Conservation (phyloP, 441 rosid species). For the Adansonia rubrostipa region DNA sequence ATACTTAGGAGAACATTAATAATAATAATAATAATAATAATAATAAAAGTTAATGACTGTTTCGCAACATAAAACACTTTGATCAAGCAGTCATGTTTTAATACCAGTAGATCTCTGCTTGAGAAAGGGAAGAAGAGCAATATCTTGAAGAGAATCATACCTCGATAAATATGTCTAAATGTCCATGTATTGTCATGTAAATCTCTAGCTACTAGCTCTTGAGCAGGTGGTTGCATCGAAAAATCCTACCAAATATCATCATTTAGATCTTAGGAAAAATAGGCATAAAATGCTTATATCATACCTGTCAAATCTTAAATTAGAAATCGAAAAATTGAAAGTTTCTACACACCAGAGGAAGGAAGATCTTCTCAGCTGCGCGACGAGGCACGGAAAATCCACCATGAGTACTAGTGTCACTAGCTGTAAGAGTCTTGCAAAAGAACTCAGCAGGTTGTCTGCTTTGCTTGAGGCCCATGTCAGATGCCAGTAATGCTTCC, state of each 20-base stretch:
- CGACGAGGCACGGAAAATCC: conserved; percentile 96
- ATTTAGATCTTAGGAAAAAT: conserved; percentile 33
- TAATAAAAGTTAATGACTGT: not conserved
- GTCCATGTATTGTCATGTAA: conserved; percentile 88
- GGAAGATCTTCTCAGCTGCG: conserved; percentile 95
- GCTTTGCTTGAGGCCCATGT: conserved; percentile 75
- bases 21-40: too few relatives aligned
- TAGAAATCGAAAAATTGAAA: not conserved
- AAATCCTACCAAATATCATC: conserved; percentile 59
- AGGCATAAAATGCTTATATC: conserved; percentile 15
- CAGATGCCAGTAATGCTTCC: conserved; percentile 84
- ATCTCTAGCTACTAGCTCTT: conserved; percentile 84
- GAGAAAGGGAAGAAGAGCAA: conserved; percentile 1
- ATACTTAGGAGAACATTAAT: not conserved
- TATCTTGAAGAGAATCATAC: conserved; percentile 36
- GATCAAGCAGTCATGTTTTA: not conserved
- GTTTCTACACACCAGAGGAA: conserved; percentile 62
- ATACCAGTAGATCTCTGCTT: conserved; percentile 1
- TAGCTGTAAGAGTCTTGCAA: conserved; percentile 95
- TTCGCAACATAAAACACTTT: not conserved
- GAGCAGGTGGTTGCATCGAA: conserved; percentile 93
- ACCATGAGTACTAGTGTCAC: conserved; percentile 98
- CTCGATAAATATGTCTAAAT: conserved; percentile 92
- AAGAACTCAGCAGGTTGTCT: conserved; percentile 88
- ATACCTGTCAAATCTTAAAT: conserved; percentile 14